These are phyloP conservation scores for Gaertneriomyces semiglobifer DNA, from an alignment of 192 early-diverging fungal genomes.

Conservation along the genomic window DNA sequence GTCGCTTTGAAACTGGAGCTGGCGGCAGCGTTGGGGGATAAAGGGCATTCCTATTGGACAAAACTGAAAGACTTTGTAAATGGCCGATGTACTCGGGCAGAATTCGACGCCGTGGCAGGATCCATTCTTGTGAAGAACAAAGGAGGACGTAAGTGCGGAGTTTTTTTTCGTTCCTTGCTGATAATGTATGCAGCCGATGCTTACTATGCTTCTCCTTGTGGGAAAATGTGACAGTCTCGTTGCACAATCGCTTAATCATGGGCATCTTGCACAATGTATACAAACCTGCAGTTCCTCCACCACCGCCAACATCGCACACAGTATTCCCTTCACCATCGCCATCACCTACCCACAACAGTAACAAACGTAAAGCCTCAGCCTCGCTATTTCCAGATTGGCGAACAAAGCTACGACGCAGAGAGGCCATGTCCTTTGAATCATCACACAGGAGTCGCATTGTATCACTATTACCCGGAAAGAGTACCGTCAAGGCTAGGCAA, in stretches of 20 bases:
- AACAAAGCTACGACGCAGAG: slow-evolving; percentile 18
- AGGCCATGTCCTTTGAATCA: slow-evolving; percentile 27
- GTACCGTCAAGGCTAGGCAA: too few species aligned
- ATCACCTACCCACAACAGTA: neutral
- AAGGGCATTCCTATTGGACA: slow-evolving; percentile 41
- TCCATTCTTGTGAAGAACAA: slow-evolving; percentile 22
- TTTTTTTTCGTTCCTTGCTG: too few species aligned
- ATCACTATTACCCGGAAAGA: slow-evolving; percentile 14
- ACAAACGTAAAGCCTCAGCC: neutral
- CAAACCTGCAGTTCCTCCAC: slow-evolving; percentile 3
- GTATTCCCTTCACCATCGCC: neutral
- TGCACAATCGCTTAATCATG: slow-evolving; percentile 41
- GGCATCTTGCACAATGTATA: slow-evolving; percentile 41
- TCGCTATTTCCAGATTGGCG: slow-evolving; percentile 22
- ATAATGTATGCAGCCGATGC: too few species aligned
- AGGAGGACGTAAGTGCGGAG: slow-evolving; percentile 4
- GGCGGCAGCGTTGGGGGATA: slow-evolving; percentile 34
- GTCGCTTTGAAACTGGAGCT: slow-evolving; percentile 42
- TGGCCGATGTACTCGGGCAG: slow-evolving; percentile 19
- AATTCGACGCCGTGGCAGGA: slow-evolving; percentile 25
- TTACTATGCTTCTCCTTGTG: too few species aligned
- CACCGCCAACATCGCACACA: neutral
- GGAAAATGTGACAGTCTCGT: slow-evolving; percentile 9
- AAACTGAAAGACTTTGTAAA: slow-evolving; percentile 36
- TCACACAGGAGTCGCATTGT: slow-evolving; percentile 15